phyloP scores from a whole-genome alignment of 2,329 filamentous ascomycete species.

The Davidsoniella eucalypti region DNA sequence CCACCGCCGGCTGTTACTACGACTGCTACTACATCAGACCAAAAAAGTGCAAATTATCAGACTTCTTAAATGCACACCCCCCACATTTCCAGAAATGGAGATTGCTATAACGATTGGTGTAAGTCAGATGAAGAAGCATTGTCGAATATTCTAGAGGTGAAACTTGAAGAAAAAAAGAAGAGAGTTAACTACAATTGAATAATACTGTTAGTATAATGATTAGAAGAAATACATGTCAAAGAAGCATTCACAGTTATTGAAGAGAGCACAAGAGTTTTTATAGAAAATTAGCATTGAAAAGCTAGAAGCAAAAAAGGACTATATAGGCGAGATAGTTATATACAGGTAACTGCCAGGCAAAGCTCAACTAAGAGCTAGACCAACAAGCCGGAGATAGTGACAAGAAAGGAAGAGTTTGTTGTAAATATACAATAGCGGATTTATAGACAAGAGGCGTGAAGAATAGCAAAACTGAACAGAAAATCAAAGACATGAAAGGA shows the following conservation, averaged over 20 bases:
- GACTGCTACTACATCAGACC: too few relatives aligned
- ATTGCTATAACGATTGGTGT: too few relatives aligned
- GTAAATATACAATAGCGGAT: neutral
- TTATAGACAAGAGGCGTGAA: neutral
- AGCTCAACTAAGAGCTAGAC: neutral
- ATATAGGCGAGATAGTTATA: conserved; percentile 2
- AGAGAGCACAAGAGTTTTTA: neutral
- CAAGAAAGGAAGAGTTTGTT: neutral
- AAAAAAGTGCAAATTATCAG: too few relatives aligned
- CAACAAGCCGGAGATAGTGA: neutral
- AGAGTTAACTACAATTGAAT: neutral
- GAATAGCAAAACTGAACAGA: conserved; percentile 5
- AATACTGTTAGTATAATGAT: neutral
- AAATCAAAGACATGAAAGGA: conserved; percentile 3
- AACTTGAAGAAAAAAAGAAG: neutral
- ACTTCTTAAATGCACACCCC: too few relatives aligned
- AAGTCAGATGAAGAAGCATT: too few relatives aligned
- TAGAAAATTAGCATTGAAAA: neutral
- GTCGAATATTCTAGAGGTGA: neutral
- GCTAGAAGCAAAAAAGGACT: conserved; percentile 5
- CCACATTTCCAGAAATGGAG: too few relatives aligned
- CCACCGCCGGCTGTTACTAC: too few relatives aligned
- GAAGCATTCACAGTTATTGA: neutral
- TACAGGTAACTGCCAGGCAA: neutral
- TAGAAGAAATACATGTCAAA: too few relatives aligned